phyloP scores from a whole-genome alignment of 139 green algal species.

The Chlamydomonas incerta region DNA sequence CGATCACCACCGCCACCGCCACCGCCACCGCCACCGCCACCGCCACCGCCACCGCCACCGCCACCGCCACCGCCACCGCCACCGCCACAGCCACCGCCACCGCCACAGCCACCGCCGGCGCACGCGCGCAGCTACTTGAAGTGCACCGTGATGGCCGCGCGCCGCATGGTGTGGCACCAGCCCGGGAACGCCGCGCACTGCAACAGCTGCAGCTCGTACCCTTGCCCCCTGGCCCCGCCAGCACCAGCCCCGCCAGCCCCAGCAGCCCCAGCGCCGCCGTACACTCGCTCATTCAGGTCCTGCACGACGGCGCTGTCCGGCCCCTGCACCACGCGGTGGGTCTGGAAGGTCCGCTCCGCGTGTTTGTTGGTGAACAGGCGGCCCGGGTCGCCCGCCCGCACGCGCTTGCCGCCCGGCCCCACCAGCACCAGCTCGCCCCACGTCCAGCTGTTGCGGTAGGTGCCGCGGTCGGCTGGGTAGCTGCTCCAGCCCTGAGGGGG shows the following conservation, averaged over 20 bases:
- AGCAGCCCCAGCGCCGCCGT: neutral
- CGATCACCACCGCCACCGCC: no score
- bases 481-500: constrained; percentile 41
- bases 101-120: no score
- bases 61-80: no score
- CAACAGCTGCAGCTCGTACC: neutral
- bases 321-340: neutral
- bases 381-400: neutral
- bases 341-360: neutral
- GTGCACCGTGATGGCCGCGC: neutral
- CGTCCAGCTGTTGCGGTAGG: constrained; percentile 31
- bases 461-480: constrained; percentile 40
- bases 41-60: no score
- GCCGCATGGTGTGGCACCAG: neutral
- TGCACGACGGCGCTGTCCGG: neutral
- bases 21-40: no score
- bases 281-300: neutral
- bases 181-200: constrained; percentile 16
- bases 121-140: neutral
- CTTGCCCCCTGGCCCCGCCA: neutral
- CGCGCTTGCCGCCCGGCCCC: neutral
- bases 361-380: constrained; percentile 29
- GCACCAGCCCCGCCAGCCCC: neutral
- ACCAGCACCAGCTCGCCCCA: constrained; percentile 40
- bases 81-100: no score